phyloP scores from a whole-genome alignment of 768 basidiomycete species.

The Antrodiella citrinella region DNA sequence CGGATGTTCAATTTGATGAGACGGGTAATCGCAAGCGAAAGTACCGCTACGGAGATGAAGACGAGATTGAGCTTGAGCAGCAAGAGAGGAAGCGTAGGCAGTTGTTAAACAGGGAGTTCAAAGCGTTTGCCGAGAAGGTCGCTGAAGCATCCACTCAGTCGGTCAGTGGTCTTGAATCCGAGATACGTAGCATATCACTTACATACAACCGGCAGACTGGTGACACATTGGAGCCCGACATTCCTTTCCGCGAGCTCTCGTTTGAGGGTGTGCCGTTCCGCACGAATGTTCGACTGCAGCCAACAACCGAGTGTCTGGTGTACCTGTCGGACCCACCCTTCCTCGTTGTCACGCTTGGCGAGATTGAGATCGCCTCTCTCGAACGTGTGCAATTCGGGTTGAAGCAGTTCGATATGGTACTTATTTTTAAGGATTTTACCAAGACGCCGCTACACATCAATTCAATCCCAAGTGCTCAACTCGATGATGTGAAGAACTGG shows the following conservation, averaged over 20 bases:
- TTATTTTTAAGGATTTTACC: slow-evolving; percentile 95
- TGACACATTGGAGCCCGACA: slow-evolving; percentile 85
- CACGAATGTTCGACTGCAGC: slow-evolving; percentile 89
- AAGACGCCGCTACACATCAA: slow-evolving; percentile 92
- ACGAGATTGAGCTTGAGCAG: slow-evolving; percentile 98
- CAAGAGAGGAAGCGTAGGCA: slow-evolving; percentile 88
- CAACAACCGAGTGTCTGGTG: slow-evolving; percentile 94
- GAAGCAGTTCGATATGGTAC: slow-evolving; percentile 96
- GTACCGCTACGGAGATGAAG: slow-evolving; percentile 95
- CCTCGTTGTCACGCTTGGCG: slow-evolving; percentile 87
- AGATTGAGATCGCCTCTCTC: slow-evolving; percentile 94
- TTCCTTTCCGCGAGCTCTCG: slow-evolving; percentile 94
- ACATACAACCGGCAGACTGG: slow-evolving; percentile 49
- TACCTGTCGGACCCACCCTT: slow-evolving; percentile 94
- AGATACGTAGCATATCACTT: slow-evolving; percentile 2
- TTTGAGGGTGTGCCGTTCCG: slow-evolving; percentile 97
- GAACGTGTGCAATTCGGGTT: slow-evolving; percentile 95
- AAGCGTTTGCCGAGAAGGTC: slow-evolving; percentile 86
- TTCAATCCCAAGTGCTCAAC: slow-evolving; percentile 80
- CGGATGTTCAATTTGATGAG: slow-evolving; percentile 96
- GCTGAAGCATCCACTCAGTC: slow-evolving; percentile 74
- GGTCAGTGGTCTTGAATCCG: slow-evolving; percentile 47
- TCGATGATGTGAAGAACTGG: slow-evolving; percentile 99
- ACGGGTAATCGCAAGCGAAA: slow-evolving; percentile 98
- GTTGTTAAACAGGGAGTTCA: slow-evolving; percentile 90